Conservation (phyloP, 176 grass and related monocot species). For the Oryza glaberrima region DNA sequence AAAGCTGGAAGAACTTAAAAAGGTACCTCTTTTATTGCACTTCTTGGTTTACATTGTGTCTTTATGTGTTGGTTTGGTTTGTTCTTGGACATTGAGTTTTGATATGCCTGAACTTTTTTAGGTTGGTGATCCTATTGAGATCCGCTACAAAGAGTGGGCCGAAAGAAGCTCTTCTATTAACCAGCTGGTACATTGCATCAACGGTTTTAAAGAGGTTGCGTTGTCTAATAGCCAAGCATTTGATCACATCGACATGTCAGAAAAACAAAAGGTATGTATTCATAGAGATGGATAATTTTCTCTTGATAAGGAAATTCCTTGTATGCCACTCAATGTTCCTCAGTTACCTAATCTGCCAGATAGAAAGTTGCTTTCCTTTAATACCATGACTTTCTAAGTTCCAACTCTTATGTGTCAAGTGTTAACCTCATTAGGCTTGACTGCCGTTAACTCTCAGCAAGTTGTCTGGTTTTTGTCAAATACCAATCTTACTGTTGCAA, state of each 20-base stretch:
- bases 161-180: conserved; percentile 47
- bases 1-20: conserved; percentile 92
- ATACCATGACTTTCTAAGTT: neutral
- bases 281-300: neutral
- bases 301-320: neutral
- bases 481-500: neutral
- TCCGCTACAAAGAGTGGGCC: conserved; percentile 62
- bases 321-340: neutral
- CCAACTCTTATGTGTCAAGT: neutral
- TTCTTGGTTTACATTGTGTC: neutral
- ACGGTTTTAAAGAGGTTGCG: conserved; percentile 83
- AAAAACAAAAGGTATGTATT: conserved; percentile 82
- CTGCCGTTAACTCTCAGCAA: neutral
- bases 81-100: neutral
- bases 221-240: conserved; percentile 70
- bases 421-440: neutral
- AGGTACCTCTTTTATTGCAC: conserved; percentile 29
- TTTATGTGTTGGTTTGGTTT: neutral
- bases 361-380: neutral
- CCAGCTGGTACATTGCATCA: conserved; percentile 71
- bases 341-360: neutral
- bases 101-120: conserved; percentile 26
- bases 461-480: neutral
- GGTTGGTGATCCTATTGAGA: conserved; percentile 79
- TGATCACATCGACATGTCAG: conserved; percentile 81